Conservation (phyloP, 2,329 filamentous ascomycete genomes). For the Beauveria scarabaeidicola region DNA sequence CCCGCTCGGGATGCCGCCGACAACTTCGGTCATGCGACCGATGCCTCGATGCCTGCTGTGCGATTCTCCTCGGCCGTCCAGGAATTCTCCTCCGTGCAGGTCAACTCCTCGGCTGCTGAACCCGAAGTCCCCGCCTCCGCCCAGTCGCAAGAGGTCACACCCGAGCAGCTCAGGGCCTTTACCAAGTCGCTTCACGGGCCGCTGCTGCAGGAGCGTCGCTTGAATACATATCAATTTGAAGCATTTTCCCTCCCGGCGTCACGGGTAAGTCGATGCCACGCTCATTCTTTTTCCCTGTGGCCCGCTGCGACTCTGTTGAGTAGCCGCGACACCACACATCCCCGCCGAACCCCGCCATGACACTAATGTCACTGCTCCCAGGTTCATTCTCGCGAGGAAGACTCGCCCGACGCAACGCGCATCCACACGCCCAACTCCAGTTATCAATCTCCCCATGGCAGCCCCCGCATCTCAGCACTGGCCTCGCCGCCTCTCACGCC, state of each 20-base stretch:
- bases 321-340: neutral
- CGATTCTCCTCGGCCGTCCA: slow-evolving; percentile 65
- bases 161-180: slow-evolving; percentile 62
- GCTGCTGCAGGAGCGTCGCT: slow-evolving; percentile 70
- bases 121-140: slow-evolving; percentile 18
- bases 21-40: slow-evolving; percentile 19
- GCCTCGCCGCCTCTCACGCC: slow-evolving; percentile 88
- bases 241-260: slow-evolving; percentile 81
- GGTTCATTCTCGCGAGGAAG: slow-evolving; percentile 54
- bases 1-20: slow-evolving; percentile 7
- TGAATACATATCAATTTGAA: slow-evolving; percentile 84
- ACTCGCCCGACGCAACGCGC: slow-evolving; percentile 51
- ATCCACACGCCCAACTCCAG: slow-evolving; percentile 57
- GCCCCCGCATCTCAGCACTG: slow-evolving; percentile 60
- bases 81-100: slow-evolving; percentile 46
- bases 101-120: slow-evolving; percentile 16
- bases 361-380: slow-evolving; percentile 20
- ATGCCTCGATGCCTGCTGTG: slow-evolving; percentile 38
- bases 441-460: slow-evolving; percentile 57
- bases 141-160: slow-evolving; percentile 35
- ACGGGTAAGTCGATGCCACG: slow-evolving; percentile 51
- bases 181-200: slow-evolving; percentile 64
- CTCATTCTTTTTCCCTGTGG: slow-evolving; percentile 1
- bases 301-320: neutral
- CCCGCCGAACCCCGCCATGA: neutral